These are phyloP conservation scores for Polyporus tsugae DNA, from an alignment of 1,284 basidiomycete genomes.

Conservation along the genomic window DNA sequence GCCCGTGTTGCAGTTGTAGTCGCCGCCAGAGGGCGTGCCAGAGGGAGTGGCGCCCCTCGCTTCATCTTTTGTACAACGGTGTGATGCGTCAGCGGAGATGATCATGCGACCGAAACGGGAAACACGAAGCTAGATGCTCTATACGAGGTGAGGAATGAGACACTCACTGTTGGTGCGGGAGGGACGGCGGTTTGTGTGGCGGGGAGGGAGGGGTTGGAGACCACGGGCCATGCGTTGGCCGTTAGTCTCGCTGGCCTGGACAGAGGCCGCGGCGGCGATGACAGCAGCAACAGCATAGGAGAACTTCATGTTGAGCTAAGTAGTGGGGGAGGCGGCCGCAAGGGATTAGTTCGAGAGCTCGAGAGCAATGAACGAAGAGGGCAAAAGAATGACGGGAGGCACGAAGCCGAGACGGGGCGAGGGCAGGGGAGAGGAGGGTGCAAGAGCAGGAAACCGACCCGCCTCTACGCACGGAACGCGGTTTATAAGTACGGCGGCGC, in stretches of 20 bases:
- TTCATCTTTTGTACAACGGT: slow-evolving; percentile 15
- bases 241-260: slow-evolving; percentile 59
- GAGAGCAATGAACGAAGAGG: slow-evolving; percentile 25
- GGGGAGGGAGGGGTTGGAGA: slow-evolving; percentile 30
- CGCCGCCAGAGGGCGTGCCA: slow-evolving; percentile 18
- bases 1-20: slow-evolving; percentile 32
- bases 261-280: slow-evolving; percentile 49
- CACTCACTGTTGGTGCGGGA: slow-evolving; percentile 26
- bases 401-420: slow-evolving; percentile 18
- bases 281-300: slow-evolving; percentile 49
- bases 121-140: neutral
- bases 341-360: slow-evolving; percentile 20
- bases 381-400: slow-evolving; percentile 27
- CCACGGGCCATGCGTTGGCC: slow-evolving; percentile 48
- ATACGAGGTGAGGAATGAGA: neutral
- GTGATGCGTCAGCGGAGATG: slow-evolving; percentile 6
- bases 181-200: slow-evolving; percentile 20
- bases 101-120: neutral
- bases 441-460: slow-evolving; percentile 19
- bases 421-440: slow-evolving; percentile 2
- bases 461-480: neutral
- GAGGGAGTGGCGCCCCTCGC: slow-evolving; percentile 28
- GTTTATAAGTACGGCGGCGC: slow-evolving; percentile 17
- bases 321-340: slow-evolving; percentile 21
- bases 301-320: slow-evolving; percentile 53